Conservation (phyloP, 441 rosid species). For the Gossypium laxum region DNA sequence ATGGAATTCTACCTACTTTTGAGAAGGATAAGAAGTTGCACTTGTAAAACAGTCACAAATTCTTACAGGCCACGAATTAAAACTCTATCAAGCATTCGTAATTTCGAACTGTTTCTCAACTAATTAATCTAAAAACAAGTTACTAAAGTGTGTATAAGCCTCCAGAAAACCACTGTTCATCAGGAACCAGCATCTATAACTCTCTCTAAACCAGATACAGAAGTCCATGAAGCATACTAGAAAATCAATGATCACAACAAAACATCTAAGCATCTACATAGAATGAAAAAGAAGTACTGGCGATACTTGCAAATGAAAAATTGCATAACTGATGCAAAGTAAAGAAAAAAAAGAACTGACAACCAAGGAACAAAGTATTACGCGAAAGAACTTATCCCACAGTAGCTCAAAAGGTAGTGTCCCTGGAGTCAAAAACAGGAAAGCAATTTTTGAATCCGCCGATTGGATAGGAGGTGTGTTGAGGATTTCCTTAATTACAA, state of each 20-base stretch:
- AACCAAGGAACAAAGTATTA: conserved; percentile 24
- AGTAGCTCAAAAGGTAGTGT: conserved; percentile 50
- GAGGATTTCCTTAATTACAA: conserved; percentile 43
- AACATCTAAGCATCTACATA: neutral
- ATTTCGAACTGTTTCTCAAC: neutral
- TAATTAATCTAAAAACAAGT: neutral
- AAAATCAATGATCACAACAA: neutral
- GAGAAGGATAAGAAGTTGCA: neutral
- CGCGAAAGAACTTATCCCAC: conserved; percentile 48
- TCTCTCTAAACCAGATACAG: neutral
- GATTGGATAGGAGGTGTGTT: conserved; percentile 28
- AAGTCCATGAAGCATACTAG: neutral
- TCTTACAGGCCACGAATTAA: neutral
- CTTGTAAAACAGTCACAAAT: neutral
- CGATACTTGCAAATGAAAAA: conserved; percentile 1
- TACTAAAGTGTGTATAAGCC: neutral
- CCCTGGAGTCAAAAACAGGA: conserved; percentile 50
- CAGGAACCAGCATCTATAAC: neutral
- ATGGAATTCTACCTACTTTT: neutral
- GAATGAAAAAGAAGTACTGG: neutral
- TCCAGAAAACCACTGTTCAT: neutral
- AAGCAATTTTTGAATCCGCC: conserved; percentile 40
- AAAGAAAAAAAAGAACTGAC: neutral
- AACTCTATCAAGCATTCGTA: neutral
- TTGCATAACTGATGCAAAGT: neutral